These are phyloP conservation scores for Pseudogymnoascus sp. DNA, from an alignment of 2,329 filamentous ascomycete species.

Conservation along the genomic window DNA sequence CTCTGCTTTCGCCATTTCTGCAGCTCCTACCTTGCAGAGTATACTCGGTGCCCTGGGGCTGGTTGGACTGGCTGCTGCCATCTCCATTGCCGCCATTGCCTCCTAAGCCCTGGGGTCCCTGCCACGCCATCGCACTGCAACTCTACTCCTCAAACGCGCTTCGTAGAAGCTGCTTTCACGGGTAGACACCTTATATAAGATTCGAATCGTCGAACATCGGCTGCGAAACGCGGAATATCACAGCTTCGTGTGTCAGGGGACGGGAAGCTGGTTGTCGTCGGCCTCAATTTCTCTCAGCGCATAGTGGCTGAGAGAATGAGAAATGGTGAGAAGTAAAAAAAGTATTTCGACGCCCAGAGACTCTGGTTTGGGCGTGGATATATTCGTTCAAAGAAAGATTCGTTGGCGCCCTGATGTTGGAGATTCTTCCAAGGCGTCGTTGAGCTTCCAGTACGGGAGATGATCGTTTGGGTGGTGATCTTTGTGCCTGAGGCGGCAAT, in stretches of 20 bases:
- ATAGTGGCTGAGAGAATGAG: conserved; percentile 4
- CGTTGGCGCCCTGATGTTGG: background rate
- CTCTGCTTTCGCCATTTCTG: conserved; percentile 4
- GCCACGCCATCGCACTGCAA: conserved; percentile 55
- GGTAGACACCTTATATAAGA: background rate
- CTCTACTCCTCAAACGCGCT: conserved; percentile 1
- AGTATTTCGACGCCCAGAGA: background rate
- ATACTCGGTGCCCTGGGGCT: conserved; percentile 60
- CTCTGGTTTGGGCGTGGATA: background rate
- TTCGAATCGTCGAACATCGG: background rate
- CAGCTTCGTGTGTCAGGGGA: conserved; percentile 5
- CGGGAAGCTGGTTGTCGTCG: background rate
- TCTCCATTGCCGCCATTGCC: conserved; percentile 27
- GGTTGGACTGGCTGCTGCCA: conserved; percentile 29
- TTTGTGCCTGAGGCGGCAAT: background rate
- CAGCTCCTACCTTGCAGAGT: conserved; percentile 55
- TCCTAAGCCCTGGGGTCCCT: conserved; percentile 54
- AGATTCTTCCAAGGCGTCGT: conserved; percentile 4
- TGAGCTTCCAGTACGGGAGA: conserved; percentile 7
- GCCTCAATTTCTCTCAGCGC: background rate
- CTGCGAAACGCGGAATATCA: background rate
- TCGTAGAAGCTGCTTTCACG: background rate
- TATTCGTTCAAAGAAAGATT: background rate
- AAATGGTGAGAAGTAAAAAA: background rate
- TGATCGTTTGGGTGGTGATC: conserved; percentile 3